Evolutionary conservation across 352 stramenopile species (phyloP), one percentile per base, ranked within the genome.

Genomic region (Phytophthora brassicae): DNA sequence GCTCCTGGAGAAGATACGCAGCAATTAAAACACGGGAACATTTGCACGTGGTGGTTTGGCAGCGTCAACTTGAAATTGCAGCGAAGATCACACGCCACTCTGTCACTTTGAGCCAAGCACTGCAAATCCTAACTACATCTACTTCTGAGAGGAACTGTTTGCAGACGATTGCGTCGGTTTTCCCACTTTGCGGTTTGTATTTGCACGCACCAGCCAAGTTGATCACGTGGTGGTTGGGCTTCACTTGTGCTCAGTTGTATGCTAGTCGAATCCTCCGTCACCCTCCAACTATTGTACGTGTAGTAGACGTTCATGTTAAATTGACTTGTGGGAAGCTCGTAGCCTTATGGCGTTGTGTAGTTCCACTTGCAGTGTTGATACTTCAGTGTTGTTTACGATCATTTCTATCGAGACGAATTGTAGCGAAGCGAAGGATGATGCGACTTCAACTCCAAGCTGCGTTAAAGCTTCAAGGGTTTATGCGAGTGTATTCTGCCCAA

Each of bases 221-320:
- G 16, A 1, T 88, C 4, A 28, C 72, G 9, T 71, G 70, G 65
- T 87, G 76, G 76, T 48, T 90, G 11, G 53, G 51, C 24, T 77
- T 81, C 49, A 43, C 35, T 17, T 67, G 47, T 12, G 55, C 70
- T 33, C 64, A 56, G 20, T 7, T 64, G 14, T 35, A 53, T 17
- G 60, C 63, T 9, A 65, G 50, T 0, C 44, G 50, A 11, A 79
- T 84, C 23, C 35, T 90, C 2, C 81, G 75, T 6, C 75, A 76
- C 2, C 66, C 81, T 17, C 74, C 70, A 6, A 24, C 56, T 13
- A 44, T 83, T 2, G 54, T 87, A 11, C 55, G 63, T 28, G 54
- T 77, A 1, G 54, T 85, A 13, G 68, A 88, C 38, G 42, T 81
- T 3, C 69, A 72, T 1, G 75, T 90, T 4, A 56, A 58, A 9